These are phyloP conservation scores for Mychonastes homosphaera DNA, from an alignment of 139 green algal genomes.

Conservation along the genomic window DNA sequence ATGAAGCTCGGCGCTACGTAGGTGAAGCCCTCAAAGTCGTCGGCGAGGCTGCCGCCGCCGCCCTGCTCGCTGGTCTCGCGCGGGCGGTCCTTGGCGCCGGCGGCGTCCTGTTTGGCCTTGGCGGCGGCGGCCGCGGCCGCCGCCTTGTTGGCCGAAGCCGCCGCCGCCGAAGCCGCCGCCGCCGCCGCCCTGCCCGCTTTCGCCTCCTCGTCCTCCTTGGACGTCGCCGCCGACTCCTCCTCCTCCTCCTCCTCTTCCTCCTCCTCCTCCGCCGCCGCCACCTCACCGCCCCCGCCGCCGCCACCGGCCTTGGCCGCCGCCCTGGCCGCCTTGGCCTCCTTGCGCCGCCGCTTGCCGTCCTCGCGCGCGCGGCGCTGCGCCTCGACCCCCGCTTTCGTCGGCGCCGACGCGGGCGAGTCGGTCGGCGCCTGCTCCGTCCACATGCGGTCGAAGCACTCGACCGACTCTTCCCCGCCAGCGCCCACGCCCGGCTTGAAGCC, in stretches of 20 bases:
- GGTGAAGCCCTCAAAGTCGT: slow-evolving; percentile 56
- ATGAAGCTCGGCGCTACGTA: slow-evolving; percentile 46
- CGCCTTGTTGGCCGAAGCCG: neutral
- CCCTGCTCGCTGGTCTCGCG: slow-evolving; percentile 41
- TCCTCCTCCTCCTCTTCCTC: too few species aligned
- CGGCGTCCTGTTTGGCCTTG: neutral
- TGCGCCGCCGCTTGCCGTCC: too few species aligned
- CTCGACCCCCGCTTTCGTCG: too few species aligned
- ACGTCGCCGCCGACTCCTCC: too few species aligned
- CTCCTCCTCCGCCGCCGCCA: too few species aligned
- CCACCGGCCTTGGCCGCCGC: too few species aligned
- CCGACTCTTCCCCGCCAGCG: slow-evolving; percentile 19
- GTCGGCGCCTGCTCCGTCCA: slow-evolving; percentile 59
- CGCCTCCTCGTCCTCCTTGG: too few species aligned
- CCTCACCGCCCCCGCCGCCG: too few species aligned
- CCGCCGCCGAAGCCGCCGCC: neutral
- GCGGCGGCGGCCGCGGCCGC: too few species aligned
- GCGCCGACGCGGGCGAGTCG: slow-evolving; percentile 61
- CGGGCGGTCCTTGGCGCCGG: slow-evolving; percentile 48
- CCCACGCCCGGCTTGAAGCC: slow-evolving; percentile 60
- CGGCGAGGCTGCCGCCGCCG: neutral
- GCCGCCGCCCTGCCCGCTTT: neutral
- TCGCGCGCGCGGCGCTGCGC: too few species aligned
- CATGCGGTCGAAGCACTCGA: slow-evolving; percentile 80
- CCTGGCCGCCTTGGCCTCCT: too few species aligned